Percentiles rank a stretch among this genome's conserved stretches.
Conservation (phyloP, 1,284 basidiomycete genomes). For the Naganishia albida region DNA sequence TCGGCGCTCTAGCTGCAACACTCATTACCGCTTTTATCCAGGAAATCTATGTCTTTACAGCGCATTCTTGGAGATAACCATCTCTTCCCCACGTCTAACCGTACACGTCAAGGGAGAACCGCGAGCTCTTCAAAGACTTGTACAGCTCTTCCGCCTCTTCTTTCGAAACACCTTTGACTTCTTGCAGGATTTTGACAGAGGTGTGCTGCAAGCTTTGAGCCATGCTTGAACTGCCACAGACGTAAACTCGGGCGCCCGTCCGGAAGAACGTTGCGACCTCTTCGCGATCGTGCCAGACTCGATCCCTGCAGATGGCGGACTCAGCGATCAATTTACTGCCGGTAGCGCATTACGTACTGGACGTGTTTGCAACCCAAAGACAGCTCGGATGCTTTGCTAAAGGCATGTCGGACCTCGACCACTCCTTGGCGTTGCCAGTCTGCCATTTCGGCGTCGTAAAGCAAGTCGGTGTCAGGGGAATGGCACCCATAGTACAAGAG, state of each 20-base stretch:
- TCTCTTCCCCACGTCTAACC: background rate
- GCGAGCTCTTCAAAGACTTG: conserved; percentile 18
- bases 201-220: conserved; percentile 23
- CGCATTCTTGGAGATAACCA: too few species aligned
- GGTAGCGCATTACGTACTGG: conserved; percentile 20
- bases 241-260: conserved; percentile 57
- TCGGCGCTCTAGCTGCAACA: too few species aligned
- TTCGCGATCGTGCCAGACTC: conserved; percentile 57
- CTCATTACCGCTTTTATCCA: too few species aligned
- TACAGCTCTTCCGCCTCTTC: conserved; percentile 21
- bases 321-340: background rate
- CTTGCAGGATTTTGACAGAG: conserved; percentile 14
- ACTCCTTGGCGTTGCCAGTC: conserved; percentile 58
- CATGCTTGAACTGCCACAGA: conserved; percentile 54
- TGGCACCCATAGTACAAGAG: conserved; percentile 61
- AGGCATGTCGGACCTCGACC: conserved; percentile 60
- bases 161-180: conserved; percentile 2
- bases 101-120: conserved; percentile 29
- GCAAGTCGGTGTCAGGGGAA: conserved; percentile 56
- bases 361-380: conserved; percentile 59
- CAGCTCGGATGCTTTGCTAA: conserved; percentile 54
- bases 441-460: conserved; percentile 58
- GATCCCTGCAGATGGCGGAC: conserved; percentile 45
- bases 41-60: too few species aligned
- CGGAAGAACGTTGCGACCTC: conserved; percentile 52